These are phyloP conservation scores for Aspergillus pseudotamarii DNA, from an alignment of 2,329 filamentous ascomycete species.

Conservation along the genomic window DNA sequence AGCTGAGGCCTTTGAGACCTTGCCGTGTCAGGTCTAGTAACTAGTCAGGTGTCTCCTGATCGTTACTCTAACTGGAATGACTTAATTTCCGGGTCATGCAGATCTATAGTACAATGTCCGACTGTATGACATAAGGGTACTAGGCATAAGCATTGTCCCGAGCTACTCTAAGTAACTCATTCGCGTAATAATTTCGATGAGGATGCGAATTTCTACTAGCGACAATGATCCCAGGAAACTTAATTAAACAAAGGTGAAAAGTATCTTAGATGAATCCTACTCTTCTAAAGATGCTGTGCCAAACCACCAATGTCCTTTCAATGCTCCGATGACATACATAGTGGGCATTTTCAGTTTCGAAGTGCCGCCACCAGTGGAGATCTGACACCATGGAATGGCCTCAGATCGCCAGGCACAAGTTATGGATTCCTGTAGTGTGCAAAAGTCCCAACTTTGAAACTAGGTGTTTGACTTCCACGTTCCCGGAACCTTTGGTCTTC, in stretches of 20 bases:
- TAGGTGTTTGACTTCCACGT: neutral
- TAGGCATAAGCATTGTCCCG: neutral
- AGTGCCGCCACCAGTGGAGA: conserved; percentile 10
- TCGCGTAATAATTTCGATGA: neutral
- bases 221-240: neutral
- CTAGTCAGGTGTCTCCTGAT: neutral
- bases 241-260: neutral
- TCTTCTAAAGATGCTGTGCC: neutral
- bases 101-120: conserved; percentile 6
- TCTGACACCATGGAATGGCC: neutral
- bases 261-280: neutral
- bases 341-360: conserved; percentile 3
- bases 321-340: neutral
- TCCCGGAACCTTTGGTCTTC: neutral
- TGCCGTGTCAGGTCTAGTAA: neutral
- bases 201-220: neutral
- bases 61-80: conserved; percentile 1
- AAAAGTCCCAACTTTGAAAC: neutral
- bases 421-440: neutral
- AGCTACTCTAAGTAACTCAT: neutral
- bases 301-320: neutral
- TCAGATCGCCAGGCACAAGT: conserved; percentile 13
- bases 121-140: neutral
- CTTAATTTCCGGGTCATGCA: conserved; percentile 17
- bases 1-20: neutral